Base-by-base conservation (phyloP, 139 green algal genomes). In the Micromonas commoda region DNA sequence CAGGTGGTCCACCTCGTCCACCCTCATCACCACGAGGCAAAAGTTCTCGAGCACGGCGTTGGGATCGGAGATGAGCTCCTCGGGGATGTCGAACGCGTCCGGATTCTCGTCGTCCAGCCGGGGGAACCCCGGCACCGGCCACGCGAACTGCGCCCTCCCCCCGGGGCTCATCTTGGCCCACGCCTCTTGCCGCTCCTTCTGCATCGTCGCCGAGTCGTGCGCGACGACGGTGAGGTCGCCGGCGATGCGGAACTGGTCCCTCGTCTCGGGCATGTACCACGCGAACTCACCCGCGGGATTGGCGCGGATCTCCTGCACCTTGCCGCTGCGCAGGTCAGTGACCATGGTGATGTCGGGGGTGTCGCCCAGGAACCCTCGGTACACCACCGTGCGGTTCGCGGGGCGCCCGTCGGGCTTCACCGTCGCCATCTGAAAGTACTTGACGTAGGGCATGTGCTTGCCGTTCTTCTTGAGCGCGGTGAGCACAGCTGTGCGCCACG, bases 351-450 rank as follows among this genome's bases (percentile, higher is more conserved):
- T 37, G 19, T 32, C 53, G 37, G 66, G 20, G 29, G 66, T 60
- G 26, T 38, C 68, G 2, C 68, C 34, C 6, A 60, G 68, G 29
- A 75, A 75, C 21, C 68, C 68, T 32, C 68, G 26, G 53, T 61
- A 64, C 5, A 75, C 68, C 20, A 75, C 68, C 34, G 68, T 75
- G 0, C 68, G 34, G 26, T 61, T 39, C 23, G 37, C 37, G 21
- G 68, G 68, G 1, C 16, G 21, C 1, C 68, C 68, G 38, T 61
- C 35, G 0, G 37, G 23, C 19, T 75, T 34, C 35, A 61, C 29
- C 35, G 68, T 75, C 68, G 68, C 68, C 21, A 75, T 5, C 38
- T 75, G 68, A 13, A 39, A 29, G 38, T 75, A 75, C 38, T 75
- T 75, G 9, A 16, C 45, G 45, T 57, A 57, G 9, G 45, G 45